Conservation (phyloP, 2,329 filamentous ascomycete species). For the Chaetothyriales sp. region DNA sequence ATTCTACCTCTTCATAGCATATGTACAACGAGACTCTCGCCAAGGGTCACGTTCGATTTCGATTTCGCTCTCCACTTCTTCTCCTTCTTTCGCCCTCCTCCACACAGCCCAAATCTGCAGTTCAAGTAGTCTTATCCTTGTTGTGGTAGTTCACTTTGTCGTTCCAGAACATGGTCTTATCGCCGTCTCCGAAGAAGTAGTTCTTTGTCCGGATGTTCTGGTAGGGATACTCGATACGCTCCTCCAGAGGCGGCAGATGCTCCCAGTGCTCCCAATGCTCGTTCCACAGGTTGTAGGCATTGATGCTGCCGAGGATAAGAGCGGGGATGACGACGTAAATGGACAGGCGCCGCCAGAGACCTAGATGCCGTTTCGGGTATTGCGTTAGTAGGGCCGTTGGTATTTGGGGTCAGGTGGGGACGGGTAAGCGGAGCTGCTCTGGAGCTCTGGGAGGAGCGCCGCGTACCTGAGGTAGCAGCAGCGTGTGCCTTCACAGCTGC, state of each 20-base stretch:
- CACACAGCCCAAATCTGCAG: no score
- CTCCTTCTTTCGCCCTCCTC: no score
- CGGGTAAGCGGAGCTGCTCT: background rate
- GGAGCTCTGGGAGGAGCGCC: background rate
- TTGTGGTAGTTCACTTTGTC: constrained; percentile 92
- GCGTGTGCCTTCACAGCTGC: constrained; percentile 84
- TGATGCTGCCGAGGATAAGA: constrained; percentile 58
- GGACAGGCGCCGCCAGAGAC: constrained; percentile 90
- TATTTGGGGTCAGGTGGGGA: no score
- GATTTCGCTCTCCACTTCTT: background rate
- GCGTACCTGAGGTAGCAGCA: constrained; percentile 60
- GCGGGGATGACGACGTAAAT: constrained; percentile 67
- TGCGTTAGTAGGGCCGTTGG: constrained; percentile 3
- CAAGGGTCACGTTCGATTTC: no score
- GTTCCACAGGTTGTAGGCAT: constrained; percentile 82
- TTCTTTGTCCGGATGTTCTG: constrained; percentile 97
- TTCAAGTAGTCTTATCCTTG: constrained; percentile 55
- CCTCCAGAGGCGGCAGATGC: constrained; percentile 75
- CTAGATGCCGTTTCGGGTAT: constrained; percentile 34
- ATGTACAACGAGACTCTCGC: no score
- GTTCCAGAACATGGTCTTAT: constrained; percentile 80
- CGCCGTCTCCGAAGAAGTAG: constrained; percentile 86
- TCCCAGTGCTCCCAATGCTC: constrained; percentile 95
- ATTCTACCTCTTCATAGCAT: no score
- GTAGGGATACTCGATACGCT: constrained; percentile 87